phyloP scores from a whole-genome alignment of 2,329 filamentous ascomycete species.

The Dothidotthia symphoricarpi region DNA sequence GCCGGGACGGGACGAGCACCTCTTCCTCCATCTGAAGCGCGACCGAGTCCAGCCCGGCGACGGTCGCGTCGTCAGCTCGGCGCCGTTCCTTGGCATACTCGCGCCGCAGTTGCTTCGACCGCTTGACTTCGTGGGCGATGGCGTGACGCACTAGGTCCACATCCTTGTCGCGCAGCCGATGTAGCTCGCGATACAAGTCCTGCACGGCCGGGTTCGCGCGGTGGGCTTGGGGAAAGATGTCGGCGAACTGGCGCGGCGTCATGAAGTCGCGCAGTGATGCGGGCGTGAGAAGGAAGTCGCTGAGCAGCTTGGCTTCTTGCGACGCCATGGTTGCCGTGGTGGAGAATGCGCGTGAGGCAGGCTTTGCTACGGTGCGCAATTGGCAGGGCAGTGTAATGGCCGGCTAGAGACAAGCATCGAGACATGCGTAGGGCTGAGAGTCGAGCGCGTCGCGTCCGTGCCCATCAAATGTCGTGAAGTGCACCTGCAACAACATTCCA shows the following conservation, averaged over 20 bases:
- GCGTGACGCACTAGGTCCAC: constrained; percentile 66
- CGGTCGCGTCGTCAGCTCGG: constrained; percentile 57
- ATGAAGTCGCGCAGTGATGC: constrained; percentile 71
- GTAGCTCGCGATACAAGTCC: constrained; percentile 74
- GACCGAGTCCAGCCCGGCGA: constrained; percentile 53
- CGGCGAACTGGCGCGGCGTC: constrained; percentile 71
- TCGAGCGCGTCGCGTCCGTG: constrained; percentile 28
- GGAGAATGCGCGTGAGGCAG: not conserved
- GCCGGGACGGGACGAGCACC: constrained; percentile 18
- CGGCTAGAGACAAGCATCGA: constrained; percentile 4
- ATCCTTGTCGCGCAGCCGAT: constrained; percentile 67
- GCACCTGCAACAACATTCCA: constrained; percentile 8
- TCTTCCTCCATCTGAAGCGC: constrained; percentile 59
- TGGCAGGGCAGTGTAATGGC: constrained; percentile 16
- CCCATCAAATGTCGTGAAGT: constrained; percentile 19
- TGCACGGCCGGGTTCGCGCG: constrained; percentile 67
- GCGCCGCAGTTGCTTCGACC: constrained; percentile 58
- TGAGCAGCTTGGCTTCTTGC: constrained; percentile 71
- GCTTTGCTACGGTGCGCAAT: not conserved
- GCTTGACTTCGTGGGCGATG: constrained; percentile 63
- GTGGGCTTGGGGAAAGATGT: constrained; percentile 69
- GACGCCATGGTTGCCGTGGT: constrained; percentile 58
- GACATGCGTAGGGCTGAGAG: constrained; percentile 8
- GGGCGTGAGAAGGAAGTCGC: constrained; percentile 74
- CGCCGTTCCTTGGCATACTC: constrained; percentile 57